phyloP scores from a whole-genome alignment of 768 basidiomycete genomes.

The Agaricus blazei region DNA sequence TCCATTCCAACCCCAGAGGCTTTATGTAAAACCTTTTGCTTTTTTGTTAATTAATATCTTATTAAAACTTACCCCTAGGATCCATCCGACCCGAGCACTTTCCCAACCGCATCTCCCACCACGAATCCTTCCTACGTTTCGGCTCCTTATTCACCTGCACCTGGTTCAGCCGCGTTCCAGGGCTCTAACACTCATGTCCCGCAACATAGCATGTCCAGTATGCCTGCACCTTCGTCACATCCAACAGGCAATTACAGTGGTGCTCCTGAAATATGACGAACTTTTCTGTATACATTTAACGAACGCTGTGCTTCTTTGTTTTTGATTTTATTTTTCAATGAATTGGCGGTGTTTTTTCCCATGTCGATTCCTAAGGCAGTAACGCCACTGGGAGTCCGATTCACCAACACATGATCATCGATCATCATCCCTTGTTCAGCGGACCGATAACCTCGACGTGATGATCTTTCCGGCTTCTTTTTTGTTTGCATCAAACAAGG shows the following conservation, averaged over 20 bases:
- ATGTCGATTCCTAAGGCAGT: too few species aligned
- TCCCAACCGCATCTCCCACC: conserved; percentile 19
- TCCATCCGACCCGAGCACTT: conserved; percentile 38
- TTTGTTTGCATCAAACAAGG: background rate
- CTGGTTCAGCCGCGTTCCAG: conserved; percentile 14
- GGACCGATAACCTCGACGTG: too few species aligned
- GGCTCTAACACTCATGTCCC: conserved; percentile 1
- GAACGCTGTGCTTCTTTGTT: background rate
- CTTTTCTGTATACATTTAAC: background rate
- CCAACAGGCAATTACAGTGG: conserved; percentile 24
- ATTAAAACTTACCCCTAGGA: conserved; percentile 18
- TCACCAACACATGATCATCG: too few species aligned
- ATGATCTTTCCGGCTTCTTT: too few species aligned
- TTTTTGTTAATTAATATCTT: background rate
- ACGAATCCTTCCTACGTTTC: conserved; percentile 11
- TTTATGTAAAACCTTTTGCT: conserved; percentile 29
- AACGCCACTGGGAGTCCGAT: too few species aligned
- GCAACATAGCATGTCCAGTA: conserved; percentile 1
- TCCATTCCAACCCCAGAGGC: conserved; percentile 22
- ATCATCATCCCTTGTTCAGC: too few species aligned
- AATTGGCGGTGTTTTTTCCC: background rate
- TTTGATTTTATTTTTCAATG: background rate
- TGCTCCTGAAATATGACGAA: conserved; percentile 23
- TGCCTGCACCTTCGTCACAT: background rate
- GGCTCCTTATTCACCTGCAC: background rate